Conservation (phyloP, 2,329 filamentous ascomycete species). For the Leptosphaerulina australis region DNA sequence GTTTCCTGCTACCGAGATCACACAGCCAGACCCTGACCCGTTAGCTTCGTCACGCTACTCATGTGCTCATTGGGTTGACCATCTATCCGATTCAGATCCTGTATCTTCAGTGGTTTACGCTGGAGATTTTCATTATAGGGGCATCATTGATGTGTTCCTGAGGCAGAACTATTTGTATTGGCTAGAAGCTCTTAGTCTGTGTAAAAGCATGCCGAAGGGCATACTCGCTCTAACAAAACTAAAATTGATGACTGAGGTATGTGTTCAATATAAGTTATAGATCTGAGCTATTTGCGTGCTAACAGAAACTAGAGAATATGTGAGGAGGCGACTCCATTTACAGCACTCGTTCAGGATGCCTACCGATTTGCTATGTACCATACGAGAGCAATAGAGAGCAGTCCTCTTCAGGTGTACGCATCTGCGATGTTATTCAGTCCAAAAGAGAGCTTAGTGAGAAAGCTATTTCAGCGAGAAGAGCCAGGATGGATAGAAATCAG, state of each 20-base stretch:
- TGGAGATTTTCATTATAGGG: slow-evolving; percentile 1
- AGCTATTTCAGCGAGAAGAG: slow-evolving; percentile 25
- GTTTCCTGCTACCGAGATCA: slow-evolving; percentile 23
- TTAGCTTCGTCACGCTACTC: slow-evolving; percentile 33
- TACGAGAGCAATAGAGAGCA: slow-evolving; percentile 24
- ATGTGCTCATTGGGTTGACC: slow-evolving; percentile 45
- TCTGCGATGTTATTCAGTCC: slow-evolving; percentile 33
- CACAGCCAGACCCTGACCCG: slow-evolving; percentile 31
- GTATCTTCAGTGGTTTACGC: not conserved
- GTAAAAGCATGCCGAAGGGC: slow-evolving; percentile 10
- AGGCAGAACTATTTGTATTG: slow-evolving; percentile 19
- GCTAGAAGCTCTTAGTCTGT: slow-evolving; percentile 17
- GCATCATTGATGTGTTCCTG: slow-evolving; percentile 1
- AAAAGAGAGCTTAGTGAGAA: slow-evolving; percentile 19
- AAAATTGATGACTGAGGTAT: slow-evolving; percentile 4
- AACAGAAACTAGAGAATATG: not conserved
- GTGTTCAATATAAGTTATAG: not conserved
- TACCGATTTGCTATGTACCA: slow-evolving; percentile 23
- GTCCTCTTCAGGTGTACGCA: slow-evolving; percentile 33
- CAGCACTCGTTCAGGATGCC: slow-evolving; percentile 19
- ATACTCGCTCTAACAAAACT: slow-evolving; percentile 16
- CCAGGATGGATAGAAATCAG: slow-evolving; percentile 19
- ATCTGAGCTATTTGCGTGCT: not conserved
- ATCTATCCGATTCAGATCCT: slow-evolving; percentile 33
- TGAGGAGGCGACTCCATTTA: not conserved